Evolutionary conservation across 163 green algal genomes (phyloP), one percentile per base, ranked within the genome.

Genomic region (Scenedesmus sp.): DNA sequence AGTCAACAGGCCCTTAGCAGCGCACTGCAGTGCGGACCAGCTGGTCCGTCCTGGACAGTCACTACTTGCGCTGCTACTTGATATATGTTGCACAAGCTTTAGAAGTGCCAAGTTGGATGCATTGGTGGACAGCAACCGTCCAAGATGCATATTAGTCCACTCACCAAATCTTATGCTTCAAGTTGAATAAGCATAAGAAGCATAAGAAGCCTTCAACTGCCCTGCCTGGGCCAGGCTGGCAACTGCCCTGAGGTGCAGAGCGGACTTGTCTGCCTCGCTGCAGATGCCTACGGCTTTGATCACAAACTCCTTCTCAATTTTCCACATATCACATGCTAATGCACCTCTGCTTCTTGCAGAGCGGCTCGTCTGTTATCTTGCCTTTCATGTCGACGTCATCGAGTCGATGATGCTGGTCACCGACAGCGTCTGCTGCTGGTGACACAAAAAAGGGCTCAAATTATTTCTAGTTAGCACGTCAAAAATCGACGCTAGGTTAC

Each of bases 131-230:
- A n/a, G n/a, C n/a, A n/a, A n/a, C n/a, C n/a, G n/a, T n/a, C n/a
- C n/a, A n/a, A n/a, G n/a, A n/a, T n/a, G n/a, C n/a, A n/a, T n/a
- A n/a, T n/a, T n/a, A n/a, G n/a, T n/a, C n/a, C n/a, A n/a, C n/a
- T n/a, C n/a, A n/a, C n/a, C n/a, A n/a, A n/a, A n/a, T n/a, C n/a
- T n/a, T n/a, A n/a, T n/a, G n/a, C n/a, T n/a, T n/a, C n/a, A n/a
- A n/a, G n/a, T n/a, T n/a, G n/a, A n/a, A n/a, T n/a, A n/a, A n/a
- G n/a, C n/a, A n/a, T n/a, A n/a, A n/a, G n/a, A n/a, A n/a, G n/a
- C n/a, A n/a, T n/a, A n/a, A n/a, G n/a, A 99, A 96, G 1, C 97
- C 95, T 82, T 98, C 95, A 84, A 98, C 95, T 6, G 97, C 97
- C 15, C 94, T 89, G 1, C 83, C 51, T n/a, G n/a, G n/a, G n/a